phyloP scores from a whole-genome alignment of 2,329 filamentous ascomycete species.

The Lasiodiplodia sp. region DNA sequence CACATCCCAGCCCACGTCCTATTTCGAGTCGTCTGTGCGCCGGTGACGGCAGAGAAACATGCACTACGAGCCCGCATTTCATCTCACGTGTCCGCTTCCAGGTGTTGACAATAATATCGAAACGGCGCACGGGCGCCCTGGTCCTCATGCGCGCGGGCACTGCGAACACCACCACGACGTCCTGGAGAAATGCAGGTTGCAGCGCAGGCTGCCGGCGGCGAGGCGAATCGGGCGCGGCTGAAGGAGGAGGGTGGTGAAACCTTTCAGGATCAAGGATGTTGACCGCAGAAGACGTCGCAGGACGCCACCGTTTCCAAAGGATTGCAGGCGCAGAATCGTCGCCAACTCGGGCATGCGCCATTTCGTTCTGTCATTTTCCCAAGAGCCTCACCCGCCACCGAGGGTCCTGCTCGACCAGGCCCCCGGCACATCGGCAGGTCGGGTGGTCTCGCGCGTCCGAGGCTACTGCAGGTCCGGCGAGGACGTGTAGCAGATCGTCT shows the following conservation, averaged over 20 bases:
- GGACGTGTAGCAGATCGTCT: constrained; percentile 11
- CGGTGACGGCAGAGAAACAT: constrained; percentile 5
- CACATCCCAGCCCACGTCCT: constrained; percentile 1
- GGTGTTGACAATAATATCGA: constrained; percentile 21
- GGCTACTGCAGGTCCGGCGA: constrained; percentile 29
- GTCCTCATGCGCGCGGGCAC: constrained; percentile 1
- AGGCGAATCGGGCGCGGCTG: constrained; percentile 20
- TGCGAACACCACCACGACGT: constrained; percentile 18
- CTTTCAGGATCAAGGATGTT: constrained; percentile 23
- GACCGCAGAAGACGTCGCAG: constrained; percentile 16
- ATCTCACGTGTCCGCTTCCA: constrained; percentile 22
- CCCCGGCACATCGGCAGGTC: constrained; percentile 24
- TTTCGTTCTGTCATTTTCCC: constrained; percentile 27
- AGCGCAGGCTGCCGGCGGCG: constrained; percentile 25
- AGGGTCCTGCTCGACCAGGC: constrained; percentile 12
- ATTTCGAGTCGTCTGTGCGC: constrained; percentile 7
- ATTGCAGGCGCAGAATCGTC: constrained; percentile 28
- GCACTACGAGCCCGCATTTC: constrained; percentile 25
- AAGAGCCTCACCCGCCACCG: constrained; percentile 9
- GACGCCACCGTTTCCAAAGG: constrained; percentile 30
- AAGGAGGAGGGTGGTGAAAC: constrained; percentile 28
- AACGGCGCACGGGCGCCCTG: background rate
- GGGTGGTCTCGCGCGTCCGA: constrained; percentile 19
- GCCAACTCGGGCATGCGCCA: constrained; percentile 28
- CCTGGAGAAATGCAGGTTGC: constrained; percentile 22